phyloP scores from a whole-genome alignment of 176 grass and related monocot genomes.

The Rhynchospora tenuis region DNA sequence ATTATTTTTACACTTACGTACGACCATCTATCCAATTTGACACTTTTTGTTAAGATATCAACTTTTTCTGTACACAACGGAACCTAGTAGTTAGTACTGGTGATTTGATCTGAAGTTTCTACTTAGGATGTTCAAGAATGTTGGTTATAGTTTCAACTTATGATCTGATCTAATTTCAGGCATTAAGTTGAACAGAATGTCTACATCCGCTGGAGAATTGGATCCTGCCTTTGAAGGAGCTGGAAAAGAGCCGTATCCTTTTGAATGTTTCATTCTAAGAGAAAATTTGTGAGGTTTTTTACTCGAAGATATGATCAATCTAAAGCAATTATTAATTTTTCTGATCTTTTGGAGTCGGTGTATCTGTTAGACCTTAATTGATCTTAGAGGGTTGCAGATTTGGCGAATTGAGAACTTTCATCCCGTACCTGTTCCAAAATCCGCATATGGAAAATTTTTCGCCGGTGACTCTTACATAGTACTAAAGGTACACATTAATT shows the following conservation, averaged over 20 bases:
- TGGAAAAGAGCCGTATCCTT: constrained; percentile 88
- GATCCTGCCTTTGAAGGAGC: constrained; percentile 62
- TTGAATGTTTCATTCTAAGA: neutral
- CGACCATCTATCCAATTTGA: neutral
- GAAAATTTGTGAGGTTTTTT: neutral
- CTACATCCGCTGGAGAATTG: constrained; percentile 71
- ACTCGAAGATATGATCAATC: neutral
- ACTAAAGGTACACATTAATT: constrained; percentile 53
- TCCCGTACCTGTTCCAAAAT: constrained; percentile 44
- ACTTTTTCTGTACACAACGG: neutral
- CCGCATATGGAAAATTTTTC: constrained; percentile 93
- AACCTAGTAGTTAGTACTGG: neutral
- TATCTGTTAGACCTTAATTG: constrained; percentile 14
- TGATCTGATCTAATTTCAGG: neutral
- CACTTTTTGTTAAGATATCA: constrained; percentile 9
- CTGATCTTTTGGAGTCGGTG: neutral
- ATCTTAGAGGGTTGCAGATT: constrained; percentile 65
- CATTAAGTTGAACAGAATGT: constrained; percentile 33
- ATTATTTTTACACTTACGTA: neutral
- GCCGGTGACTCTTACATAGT: constrained; percentile 92
- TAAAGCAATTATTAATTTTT: neutral
- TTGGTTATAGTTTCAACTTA: neutral
- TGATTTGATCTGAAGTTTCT: neutral
- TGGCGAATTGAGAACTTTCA: constrained; percentile 92
- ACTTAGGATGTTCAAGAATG: neutral